These are phyloP conservation scores for Scheffersomyces insectosa DNA, from an alignment of 1,139 yeast genomes.

Conservation along the genomic window DNA sequence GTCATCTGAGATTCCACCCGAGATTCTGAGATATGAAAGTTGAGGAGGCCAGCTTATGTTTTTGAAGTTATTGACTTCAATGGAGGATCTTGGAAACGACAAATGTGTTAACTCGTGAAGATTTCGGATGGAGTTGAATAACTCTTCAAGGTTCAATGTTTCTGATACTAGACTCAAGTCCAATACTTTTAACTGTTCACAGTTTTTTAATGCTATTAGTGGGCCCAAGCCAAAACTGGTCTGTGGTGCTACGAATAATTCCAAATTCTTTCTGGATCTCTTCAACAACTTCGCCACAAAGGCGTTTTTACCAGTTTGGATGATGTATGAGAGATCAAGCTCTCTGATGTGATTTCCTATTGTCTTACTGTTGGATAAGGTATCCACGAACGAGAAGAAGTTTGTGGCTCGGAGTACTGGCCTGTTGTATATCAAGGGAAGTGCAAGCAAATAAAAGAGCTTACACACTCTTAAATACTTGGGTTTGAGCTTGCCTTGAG, in stretches of 20 bases:
- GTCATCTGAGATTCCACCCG: slow-evolving; percentile 88
- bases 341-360: slow-evolving; percentile 48
- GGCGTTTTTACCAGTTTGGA: slow-evolving; percentile 93
- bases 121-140: slow-evolving; percentile 71
- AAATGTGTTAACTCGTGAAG: slow-evolving; percentile 66
- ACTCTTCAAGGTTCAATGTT: slow-evolving; percentile 76
- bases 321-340: slow-evolving; percentile 73
- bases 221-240: slow-evolving; percentile 94
- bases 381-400: slow-evolving; percentile 70
- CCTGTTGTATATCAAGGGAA: slow-evolving; percentile 61
- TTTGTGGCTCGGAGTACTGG: slow-evolving; percentile 70
- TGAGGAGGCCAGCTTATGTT: slow-evolving; percentile 70
- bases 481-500: slow-evolving; percentile 40
- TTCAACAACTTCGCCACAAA: slow-evolving; percentile 79
- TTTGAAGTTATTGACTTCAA: slow-evolving; percentile 52
- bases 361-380: slow-evolving; percentile 50
- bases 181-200: slow-evolving; percentile 60
- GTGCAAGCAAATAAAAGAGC: slow-evolving; percentile 56
- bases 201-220: slow-evolving; percentile 70
- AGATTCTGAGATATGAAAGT: slow-evolving; percentile 67
- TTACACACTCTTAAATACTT: slow-evolving; percentile 61
- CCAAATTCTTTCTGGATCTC: slow-evolving; percentile 64
- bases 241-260: slow-evolving; percentile 84
- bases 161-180: slow-evolving; percentile 91
- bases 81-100: slow-evolving; percentile 87